Base-by-base conservation (phyloP, 768 basidiomycete species). In the Coprinellus aureogranulatus region DNA sequence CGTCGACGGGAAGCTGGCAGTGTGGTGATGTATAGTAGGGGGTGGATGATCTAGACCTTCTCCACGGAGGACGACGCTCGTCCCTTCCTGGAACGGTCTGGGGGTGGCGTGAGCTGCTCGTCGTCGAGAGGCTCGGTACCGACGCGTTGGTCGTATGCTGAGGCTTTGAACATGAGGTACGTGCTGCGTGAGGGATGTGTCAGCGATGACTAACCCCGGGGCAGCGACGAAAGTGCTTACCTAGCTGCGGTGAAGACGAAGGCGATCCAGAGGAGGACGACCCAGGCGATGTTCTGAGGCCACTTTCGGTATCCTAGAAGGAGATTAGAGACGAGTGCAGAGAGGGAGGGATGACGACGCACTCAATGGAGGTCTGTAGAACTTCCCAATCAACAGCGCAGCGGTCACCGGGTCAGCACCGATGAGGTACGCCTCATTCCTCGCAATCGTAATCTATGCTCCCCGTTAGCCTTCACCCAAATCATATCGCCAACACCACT, bases 231-330 rank as follows among this genome's bases (percentile, higher is more conserved):
- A 18, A 14, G 14, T 14, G 34, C 52, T 34, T 14, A 73, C 73
- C 69, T 67, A 1, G 61, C 65, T 2, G 65, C 47, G 10, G 72
- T 74, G 14, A 57, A 62, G 4, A 68, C 44, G 34, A 68, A 65
- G 5, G 71, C 68, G 2, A 71, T 48, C 72, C 73, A 75, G 4
- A 74, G 49, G 2, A 74, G 53, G 40, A 69, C 69, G 10, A 73
- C 58, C 62, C 68, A 74, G 1, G 69, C 70, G 28, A 74, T 68
- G 50, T 74, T 75, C 16, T 64, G 64, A 0, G 68, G 34, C 59
- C 65, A 74, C 1, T 52, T 52, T 8, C 65, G 62, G 52, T 75
- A 74, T 8, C 61, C 72, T 74, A 26, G 2, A 28, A 2, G 18
- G 40, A 28, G 3, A 3, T 50, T 2, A 18, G 39, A 2, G 20